These are phyloP conservation scores for Penicillium odoratum DNA, from an alignment of 495 filamentous ascomycete genomes.

Conservation along the genomic window DNA sequence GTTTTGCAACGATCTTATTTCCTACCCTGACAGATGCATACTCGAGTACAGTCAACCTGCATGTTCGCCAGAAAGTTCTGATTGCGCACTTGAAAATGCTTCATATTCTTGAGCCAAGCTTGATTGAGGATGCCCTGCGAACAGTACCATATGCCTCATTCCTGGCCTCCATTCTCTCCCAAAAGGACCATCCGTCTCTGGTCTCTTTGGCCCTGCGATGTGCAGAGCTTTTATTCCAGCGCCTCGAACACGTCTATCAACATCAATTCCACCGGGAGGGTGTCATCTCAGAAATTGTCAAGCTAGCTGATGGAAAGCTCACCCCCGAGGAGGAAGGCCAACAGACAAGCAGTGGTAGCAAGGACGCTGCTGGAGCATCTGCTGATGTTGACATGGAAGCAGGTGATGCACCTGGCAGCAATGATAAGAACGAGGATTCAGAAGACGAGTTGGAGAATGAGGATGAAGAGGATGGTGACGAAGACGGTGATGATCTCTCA, in stretches of 20 bases:
- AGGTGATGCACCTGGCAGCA: conserved; percentile 16
- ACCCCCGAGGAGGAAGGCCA: conserved; percentile 35
- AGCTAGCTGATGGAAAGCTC: conserved; percentile 60
- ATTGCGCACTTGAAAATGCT: conserved; percentile 97
- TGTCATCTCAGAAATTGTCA: conserved; percentile 87
- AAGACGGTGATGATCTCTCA: conserved; percentile 63
- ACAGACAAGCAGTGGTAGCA: conserved; percentile 7
- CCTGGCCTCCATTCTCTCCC: conserved; percentile 90
- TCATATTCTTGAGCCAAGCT: conserved; percentile 81
- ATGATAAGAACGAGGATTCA: conserved; percentile 54
- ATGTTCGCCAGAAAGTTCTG: conserved; percentile 94
- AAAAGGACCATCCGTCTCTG: conserved; percentile 86
- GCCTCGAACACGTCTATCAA: conserved; percentile 83
- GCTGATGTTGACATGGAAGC: conserved; percentile 25
- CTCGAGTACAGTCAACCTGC: conserved; percentile 97
- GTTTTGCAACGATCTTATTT: conserved; percentile 93
- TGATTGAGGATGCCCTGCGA: conserved; percentile 85
- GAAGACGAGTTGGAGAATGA: conserved; percentile 57
- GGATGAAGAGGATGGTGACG: conserved; percentile 61
- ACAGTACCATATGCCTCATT: conserved; percentile 96
- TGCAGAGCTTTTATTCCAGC: conserved; percentile 79
- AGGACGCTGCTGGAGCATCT: conserved; percentile 5
- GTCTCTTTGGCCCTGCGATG: conserved; percentile 86
- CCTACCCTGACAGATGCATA: conserved; percentile 97
- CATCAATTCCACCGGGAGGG: conserved; percentile 98